These are phyloP conservation scores for Pleodorina starrii DNA, from an alignment of 139 green algal genomes.

Conservation along the genomic window DNA sequence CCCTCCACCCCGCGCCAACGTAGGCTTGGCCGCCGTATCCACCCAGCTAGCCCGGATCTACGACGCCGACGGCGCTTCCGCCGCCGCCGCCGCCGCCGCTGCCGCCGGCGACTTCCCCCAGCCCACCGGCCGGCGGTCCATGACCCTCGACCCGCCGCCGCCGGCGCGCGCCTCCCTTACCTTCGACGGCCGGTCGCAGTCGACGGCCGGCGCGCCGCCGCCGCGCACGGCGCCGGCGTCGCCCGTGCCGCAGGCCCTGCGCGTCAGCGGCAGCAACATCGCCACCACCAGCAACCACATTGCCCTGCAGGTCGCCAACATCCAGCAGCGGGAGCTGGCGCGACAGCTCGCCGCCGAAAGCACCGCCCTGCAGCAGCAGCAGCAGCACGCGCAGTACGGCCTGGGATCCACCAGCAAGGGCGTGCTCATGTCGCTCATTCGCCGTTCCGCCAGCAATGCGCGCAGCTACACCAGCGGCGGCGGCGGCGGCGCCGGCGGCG, in stretches of 20 bases:
- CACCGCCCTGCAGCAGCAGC: background rate
- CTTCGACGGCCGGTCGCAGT: background rate
- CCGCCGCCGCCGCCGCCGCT: background rate
- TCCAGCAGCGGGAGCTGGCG: background rate
- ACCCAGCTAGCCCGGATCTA: conserved; percentile 38
- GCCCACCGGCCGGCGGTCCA: background rate
- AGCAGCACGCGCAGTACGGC: background rate
- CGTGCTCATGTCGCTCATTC: conserved; percentile 6
- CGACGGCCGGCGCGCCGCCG: too few relatives aligned
- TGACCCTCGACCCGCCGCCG: background rate
- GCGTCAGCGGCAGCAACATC: background rate
- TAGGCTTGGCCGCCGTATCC: conserved; percentile 29
- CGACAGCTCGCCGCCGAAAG: background rate
- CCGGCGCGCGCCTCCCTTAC: background rate
- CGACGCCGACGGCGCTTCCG: background rate
- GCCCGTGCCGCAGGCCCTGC: background rate
- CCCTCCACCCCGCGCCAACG: too few relatives aligned
- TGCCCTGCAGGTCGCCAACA: background rate
- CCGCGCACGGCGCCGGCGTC: background rate
- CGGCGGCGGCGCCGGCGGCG: background rate
- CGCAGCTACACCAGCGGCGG: background rate
- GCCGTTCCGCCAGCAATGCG: background rate
- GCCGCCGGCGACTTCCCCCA: background rate
- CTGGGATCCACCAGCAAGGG: conserved; percentile 16
- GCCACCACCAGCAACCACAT: background rate